phyloP scores from a whole-genome alignment of 2,329 filamentous ascomycete genomes.

The Trichoderma sp. region DNA sequence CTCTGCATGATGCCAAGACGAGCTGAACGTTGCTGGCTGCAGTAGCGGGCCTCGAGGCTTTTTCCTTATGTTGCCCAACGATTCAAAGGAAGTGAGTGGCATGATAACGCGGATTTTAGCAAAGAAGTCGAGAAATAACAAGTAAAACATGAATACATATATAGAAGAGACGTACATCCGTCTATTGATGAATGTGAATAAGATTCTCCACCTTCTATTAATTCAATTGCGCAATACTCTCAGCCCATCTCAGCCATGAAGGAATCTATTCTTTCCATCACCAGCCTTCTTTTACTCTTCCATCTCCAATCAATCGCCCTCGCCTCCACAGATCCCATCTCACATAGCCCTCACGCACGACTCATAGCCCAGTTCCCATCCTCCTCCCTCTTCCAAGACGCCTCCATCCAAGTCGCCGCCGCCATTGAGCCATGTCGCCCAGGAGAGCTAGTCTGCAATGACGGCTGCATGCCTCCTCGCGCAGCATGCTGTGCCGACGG shows the following conservation, averaged over 20 bases:
- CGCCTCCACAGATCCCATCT: slow-evolving; percentile 13
- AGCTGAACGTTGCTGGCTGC: slow-evolving; percentile 1
- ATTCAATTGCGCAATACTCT: neutral
- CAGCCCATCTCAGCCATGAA: neutral
- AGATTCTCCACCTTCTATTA: too few relatives aligned
- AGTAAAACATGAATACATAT: neutral
- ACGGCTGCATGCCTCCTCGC: slow-evolving; percentile 12
- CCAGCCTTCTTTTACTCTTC: neutral
- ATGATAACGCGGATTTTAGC: neutral
- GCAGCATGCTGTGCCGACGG: slow-evolving; percentile 4
- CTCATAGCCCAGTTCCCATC: slow-evolving; percentile 1
- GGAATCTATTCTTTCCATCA: neutral
- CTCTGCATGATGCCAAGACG: slow-evolving; percentile 12
- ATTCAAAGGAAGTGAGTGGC: neutral
- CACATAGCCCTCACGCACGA: slow-evolving; percentile 15
- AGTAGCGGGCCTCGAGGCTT: neutral
- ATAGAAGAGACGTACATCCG: neutral
- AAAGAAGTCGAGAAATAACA: neutral
- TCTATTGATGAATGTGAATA: neutral
- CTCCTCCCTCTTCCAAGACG: neutral
- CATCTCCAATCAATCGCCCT: neutral
- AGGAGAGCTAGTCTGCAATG: slow-evolving; percentile 6
- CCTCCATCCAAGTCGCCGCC: neutral
- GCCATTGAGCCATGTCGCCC: slow-evolving; percentile 8
- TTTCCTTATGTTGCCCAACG: neutral